Percentiles rank a stretch among this genome's conserved stretches.
phyloP scores from a whole-genome alignment of 164 flowering plant genomes.

The Pachysandra terminalis region DNA sequence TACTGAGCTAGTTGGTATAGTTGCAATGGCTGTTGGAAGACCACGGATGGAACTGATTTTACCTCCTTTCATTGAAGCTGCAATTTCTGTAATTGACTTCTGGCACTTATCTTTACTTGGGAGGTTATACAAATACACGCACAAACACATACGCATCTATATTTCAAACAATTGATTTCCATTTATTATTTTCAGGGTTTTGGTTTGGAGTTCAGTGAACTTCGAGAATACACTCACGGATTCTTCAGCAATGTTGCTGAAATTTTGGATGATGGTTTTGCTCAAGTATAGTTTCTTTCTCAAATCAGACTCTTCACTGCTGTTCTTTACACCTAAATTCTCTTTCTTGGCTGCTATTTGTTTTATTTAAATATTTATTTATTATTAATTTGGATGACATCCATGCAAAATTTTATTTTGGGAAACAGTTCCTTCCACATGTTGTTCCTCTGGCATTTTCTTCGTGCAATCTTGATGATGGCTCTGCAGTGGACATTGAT shows the following conservation, averaged over 20 bases:
- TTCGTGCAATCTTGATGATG: conserved; percentile 98
- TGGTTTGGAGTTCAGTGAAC: conserved; percentile 87
- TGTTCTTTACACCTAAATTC: conserved; percentile 2
- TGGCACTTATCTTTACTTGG: neutral
- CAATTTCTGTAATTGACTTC: conserved; percentile 60
- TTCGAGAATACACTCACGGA: conserved; percentile 95
- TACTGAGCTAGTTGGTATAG: conserved; percentile 93
- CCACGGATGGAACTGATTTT: conserved; percentile 79
- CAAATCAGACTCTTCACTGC: neutral
- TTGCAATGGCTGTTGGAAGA: conserved; percentile 93
- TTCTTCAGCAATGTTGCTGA: conserved; percentile 96
- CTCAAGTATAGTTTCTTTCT: conserved; percentile 44
- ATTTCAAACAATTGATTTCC: conserved; percentile 5
- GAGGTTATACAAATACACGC: neutral
- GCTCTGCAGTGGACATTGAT: conserved; percentile 85
- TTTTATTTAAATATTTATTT: too few species aligned
- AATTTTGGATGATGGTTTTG: conserved; percentile 78
- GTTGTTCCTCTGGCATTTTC: conserved; percentile 88
- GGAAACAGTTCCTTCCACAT: conserved; percentile 84
- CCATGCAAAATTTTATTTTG: neutral
- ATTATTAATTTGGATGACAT: neutral
- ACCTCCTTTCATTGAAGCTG: conserved; percentile 92
- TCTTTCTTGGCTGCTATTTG: neutral
- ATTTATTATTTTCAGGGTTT: conserved; percentile 61
- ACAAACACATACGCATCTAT: neutral